Evolutionary conservation across 2,329 filamentous ascomycete species (phyloP).

Genomic region (Myriosclerotinia curreyana): DNA sequence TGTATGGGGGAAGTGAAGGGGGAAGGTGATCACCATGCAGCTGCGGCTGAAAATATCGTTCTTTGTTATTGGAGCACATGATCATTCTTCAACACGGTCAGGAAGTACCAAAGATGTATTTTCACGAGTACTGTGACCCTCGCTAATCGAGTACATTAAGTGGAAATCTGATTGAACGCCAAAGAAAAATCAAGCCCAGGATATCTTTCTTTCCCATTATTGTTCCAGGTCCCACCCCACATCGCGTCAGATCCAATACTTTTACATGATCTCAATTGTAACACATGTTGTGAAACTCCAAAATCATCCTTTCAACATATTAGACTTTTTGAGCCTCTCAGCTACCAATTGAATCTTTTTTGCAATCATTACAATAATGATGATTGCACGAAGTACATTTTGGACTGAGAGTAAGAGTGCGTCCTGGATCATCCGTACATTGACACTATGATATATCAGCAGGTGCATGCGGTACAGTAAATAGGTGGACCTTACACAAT

Average conservation of each 20-base stretch:
- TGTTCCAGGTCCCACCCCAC: background rate
- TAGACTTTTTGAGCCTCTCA: background rate
- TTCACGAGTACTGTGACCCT: conserved; percentile 4
- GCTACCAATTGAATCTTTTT: background rate
- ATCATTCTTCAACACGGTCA: background rate
- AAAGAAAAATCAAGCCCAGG: background rate
- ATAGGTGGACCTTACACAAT: conserved; percentile 28
- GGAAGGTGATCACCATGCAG: too few relatives aligned
- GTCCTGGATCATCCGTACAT: conserved; percentile 27
- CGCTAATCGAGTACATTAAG: background rate
- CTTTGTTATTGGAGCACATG: background rate
- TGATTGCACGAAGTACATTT: conserved; percentile 25
- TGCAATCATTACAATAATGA: conserved; percentile 27
- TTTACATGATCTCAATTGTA: conserved; percentile 8
- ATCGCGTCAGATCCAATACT: background rate
- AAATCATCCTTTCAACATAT: background rate
- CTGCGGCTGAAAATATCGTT: background rate
- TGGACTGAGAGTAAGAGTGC: conserved; percentile 25
- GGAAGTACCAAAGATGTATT: background rate
- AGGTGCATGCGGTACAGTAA: background rate
- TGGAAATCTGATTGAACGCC: background rate
- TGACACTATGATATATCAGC: conserved; percentile 28
- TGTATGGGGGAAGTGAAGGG: too few relatives aligned
- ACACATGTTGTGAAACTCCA: conserved; percentile 8
- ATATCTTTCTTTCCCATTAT: background rate